phyloP scores from a whole-genome alignment of 331 rosid species.

The Rosa hybrid region DNA sequence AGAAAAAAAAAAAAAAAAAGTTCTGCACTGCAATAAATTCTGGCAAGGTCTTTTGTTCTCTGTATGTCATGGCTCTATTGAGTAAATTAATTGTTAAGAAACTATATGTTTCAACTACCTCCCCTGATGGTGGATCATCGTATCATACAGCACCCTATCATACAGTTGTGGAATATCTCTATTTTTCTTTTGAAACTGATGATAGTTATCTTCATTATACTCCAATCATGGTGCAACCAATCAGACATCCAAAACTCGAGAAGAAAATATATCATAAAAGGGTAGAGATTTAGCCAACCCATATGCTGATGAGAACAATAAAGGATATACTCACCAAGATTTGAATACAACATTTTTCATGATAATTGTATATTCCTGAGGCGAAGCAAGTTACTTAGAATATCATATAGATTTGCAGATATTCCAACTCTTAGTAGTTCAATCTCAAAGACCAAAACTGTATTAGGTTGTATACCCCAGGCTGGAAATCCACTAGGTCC shows the following conservation, averaged over 20 bases:
- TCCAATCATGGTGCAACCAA: neutral
- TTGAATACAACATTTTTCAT: neutral
- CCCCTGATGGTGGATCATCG: neutral
- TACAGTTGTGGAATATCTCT: neutral
- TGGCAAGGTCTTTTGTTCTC: neutral
- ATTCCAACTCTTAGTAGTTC: constrained; percentile 51
- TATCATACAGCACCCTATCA: neutral
- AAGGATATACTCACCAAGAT: neutral
- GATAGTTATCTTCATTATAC: neutral
- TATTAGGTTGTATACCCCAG: constrained; percentile 89
- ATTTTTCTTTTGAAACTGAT: neutral
- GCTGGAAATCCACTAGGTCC: constrained; percentile 81
- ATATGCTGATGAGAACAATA: neutral
- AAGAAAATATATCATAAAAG: neutral
- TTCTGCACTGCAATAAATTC: neutral
- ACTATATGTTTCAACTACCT: neutral
- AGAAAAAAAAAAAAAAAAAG: neutral
- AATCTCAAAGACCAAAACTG: constrained; percentile 78
- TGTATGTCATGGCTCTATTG: neutral
- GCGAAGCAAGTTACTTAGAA: neutral
- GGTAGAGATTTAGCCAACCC: neutral
- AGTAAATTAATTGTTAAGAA: neutral
- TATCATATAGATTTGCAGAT: neutral
- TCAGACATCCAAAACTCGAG: neutral
- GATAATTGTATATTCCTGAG: neutral